A percentile compares a stretch with the other conserved stretches of the same genome.
Evolutionary conservation across 768 basidiomycete genomes (phyloP).

Genomic region (Xerocomus spinulosus): DNA sequence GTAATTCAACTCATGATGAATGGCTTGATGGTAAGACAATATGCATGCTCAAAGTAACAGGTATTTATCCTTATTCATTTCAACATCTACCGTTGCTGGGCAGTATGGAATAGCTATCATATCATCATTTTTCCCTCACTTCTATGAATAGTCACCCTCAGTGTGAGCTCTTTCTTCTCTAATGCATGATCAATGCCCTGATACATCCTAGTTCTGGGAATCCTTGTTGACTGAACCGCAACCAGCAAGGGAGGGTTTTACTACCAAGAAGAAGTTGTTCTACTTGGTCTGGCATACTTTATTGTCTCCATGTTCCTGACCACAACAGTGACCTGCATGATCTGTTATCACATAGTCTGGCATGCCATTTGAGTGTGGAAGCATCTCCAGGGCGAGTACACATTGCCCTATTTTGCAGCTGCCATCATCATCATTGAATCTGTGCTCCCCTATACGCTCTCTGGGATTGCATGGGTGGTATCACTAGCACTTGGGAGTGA

Average conservation of each 20-base stretch:
- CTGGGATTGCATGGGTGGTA: constrained; percentile 5
- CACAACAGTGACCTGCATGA: constrained; percentile 6
- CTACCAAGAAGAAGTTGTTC: not conserved
- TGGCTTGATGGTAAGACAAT: constrained; percentile 20
- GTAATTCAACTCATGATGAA: constrained; percentile 31
- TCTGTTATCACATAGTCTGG: constrained; percentile 7
- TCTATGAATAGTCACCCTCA: constrained; percentile 11
- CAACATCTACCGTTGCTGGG: constrained; percentile 35
- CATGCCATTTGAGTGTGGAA: not conserved
- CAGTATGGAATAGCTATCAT: constrained; percentile 26
- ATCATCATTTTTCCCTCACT: constrained; percentile 9
- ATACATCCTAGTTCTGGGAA: constrained; percentile 2
- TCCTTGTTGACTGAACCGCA: not conserved
- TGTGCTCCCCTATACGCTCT: constrained; percentile 10
- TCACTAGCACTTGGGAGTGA: not conserved
- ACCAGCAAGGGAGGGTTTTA: not conserved
- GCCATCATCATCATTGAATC: constrained; percentile 11
- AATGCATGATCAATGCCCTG: not conserved
- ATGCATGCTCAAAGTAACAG: not conserved
- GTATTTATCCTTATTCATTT: not conserved
- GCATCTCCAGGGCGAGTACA: constrained; percentile 1
- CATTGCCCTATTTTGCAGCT: constrained; percentile 4
- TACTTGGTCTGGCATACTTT: constrained; percentile 3
- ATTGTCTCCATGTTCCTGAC: not conserved
- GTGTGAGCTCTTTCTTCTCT: constrained; percentile 2